These are phyloP conservation scores for Aspergillus sclerotiicarbonarius DNA, from an alignment of 495 filamentous ascomycete genomes.

Conservation along the genomic window DNA sequence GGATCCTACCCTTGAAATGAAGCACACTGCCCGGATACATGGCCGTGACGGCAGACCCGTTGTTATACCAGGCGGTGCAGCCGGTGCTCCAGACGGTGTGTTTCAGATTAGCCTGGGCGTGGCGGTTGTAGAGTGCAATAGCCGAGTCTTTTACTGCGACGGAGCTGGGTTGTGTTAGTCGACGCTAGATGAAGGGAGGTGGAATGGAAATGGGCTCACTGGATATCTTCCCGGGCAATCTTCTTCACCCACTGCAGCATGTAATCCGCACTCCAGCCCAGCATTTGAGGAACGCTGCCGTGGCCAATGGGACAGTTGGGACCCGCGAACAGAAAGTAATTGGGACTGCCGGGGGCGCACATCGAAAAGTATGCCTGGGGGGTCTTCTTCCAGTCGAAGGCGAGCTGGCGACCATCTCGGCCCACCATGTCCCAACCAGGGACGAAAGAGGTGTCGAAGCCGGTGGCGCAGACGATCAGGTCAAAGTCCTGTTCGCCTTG, in stretches of 20 bases:
- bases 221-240: constrained; percentile 1
- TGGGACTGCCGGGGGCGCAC: constrained; percentile 38
- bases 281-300: constrained; percentile 39
- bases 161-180: neutral
- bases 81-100: neutral
- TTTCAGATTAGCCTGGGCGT: neutral
- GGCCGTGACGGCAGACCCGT: neutral
- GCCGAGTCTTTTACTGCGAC: neutral
- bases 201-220: neutral
- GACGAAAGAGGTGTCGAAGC: constrained; percentile 43
- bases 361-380: constrained; percentile 39
- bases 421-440: constrained; percentile 36
- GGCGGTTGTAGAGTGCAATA: neutral
- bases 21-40: neutral
- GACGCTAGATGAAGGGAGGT: neutral
- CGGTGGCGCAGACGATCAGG: constrained; percentile 48
- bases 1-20: neutral
- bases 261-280: constrained; percentile 33
- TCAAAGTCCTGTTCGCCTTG: constrained; percentile 34
- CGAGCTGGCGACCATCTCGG: constrained; percentile 26
- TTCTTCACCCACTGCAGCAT: constrained; percentile 39
- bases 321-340: constrained; percentile 29
- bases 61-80: neutral
- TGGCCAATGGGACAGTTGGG: constrained; percentile 30
- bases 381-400: constrained; percentile 22